phyloP scores from a whole-genome alignment of 371 early-diverging fungal genomes.

The Apophysomyces trapeziformis region DNA sequence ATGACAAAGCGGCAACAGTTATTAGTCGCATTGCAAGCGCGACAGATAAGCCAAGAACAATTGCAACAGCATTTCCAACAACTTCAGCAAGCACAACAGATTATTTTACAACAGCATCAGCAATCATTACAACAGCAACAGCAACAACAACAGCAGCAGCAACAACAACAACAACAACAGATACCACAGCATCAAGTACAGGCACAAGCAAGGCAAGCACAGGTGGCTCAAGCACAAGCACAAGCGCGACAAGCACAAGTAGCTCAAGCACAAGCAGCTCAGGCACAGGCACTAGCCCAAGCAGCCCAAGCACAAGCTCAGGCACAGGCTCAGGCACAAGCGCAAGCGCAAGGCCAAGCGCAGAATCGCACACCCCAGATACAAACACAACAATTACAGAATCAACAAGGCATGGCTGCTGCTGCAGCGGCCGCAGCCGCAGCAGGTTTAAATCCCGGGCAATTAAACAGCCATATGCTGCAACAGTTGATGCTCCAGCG shows the following conservation, averaged over 20 bases:
- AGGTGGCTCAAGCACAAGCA: constrained; percentile 12
- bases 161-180: constrained; percentile 33
- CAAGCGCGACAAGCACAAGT: constrained; percentile 22
- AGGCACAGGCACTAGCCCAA: constrained; percentile 25
- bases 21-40: not conserved
- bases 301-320: constrained; percentile 18
- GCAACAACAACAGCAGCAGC: constrained; percentile 35
- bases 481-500: constrained; percentile 44
- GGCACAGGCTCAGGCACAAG: constrained; percentile 22
- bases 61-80: constrained; percentile 37
- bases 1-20: constrained; percentile 48
- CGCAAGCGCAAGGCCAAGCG: constrained; percentile 22
- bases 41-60: constrained; percentile 32
- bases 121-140: constrained; percentile 30
- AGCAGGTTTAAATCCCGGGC: constrained; percentile 25
- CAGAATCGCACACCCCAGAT: constrained; percentile 28
- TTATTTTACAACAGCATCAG: constrained; percentile 33
- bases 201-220: constrained; percentile 23
- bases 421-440: not conserved
- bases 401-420: constrained; percentile 16
- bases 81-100: constrained; percentile 34
- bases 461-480: constrained; percentile 33
- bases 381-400: constrained; percentile 26
- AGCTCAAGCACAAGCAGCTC: constrained; percentile 28
- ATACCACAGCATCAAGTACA: constrained; percentile 21